Base-by-base conservation (phyloP, 345 rosid species). In the Melastoma malabathricum region DNA sequence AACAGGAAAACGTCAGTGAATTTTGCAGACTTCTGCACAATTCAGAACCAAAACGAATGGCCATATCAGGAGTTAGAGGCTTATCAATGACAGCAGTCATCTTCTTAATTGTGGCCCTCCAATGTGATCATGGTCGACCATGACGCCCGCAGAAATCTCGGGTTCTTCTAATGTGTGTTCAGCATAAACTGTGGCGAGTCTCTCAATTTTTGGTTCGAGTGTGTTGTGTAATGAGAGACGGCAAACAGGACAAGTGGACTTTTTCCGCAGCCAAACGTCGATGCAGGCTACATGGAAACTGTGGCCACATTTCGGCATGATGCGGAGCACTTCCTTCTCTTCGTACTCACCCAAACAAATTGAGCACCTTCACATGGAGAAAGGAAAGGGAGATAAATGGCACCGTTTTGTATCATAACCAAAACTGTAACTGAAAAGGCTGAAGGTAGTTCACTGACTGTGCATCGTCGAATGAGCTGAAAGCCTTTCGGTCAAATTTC, bases 271-370 rank as follows among this genome's bases (percentile, higher is more conserved):
- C 93, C 93, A 83, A 39, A 65, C 9, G 55, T 83, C 93, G 27
- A 83, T 71, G 76, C 93, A 83, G 16, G 74, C 44, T 3, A 80
- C 72, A 47, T 83, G 93, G 44, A 83, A 83, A 63, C 50, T 75
- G 77, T 83, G 92, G 38, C 82, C 69, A 20, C 87, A 80, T 59
- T 74, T 66, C 18, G 93, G 87, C 93, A 83, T 77, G 65, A 77
- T 75, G 43, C 93, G 51, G 18, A 80, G 48, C 4, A 73, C 70
- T 52, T 83, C 81, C 66, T 68, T 72, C 69, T 83, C 87, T 56
- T 74, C 73, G 72, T 83, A 83, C 53, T 80, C 84, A 38, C 82
- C 87, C 27, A 83, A 60, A 48, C 87, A 83, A 59, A 83, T 83
- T 0, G 93, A 69, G 61, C 93, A 83, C 56, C 92, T 83, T 70